Conservation (phyloP, 2,329 filamentous ascomycete species). For the Pestalotiopsis sp. region DNA sequence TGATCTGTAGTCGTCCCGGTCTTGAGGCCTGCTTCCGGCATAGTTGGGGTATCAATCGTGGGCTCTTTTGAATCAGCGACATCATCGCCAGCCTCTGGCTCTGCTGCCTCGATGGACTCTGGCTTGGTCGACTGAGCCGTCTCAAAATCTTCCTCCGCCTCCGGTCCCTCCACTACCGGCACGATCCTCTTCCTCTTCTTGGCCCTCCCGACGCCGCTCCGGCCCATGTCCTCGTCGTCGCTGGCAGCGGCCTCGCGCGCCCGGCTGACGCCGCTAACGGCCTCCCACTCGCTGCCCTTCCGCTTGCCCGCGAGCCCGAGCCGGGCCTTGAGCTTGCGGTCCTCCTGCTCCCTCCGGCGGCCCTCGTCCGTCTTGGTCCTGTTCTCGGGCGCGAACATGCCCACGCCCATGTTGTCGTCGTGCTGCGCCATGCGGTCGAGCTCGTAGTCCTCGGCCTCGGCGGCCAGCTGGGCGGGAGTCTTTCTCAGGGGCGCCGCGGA, state of each 20-base stretch:
- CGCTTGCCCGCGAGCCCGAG: conserved; percentile 19
- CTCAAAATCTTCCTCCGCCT: neutral
- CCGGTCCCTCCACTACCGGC: neutral
- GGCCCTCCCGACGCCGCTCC: conserved; percentile 29
- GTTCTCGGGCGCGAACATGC: conserved; percentile 19
- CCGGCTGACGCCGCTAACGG: conserved; percentile 15
- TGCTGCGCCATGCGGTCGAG: conserved; percentile 12
- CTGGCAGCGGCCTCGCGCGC: neutral
- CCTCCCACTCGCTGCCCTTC: conserved; percentile 10
- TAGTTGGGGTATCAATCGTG: neutral
- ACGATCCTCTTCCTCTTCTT: conserved; percentile 22
- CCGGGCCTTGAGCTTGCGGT: conserved; percentile 21
- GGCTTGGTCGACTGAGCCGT: neutral
- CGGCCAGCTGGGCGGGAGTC: neutral
- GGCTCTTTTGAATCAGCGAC: neutral
- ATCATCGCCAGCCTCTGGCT: neutral
- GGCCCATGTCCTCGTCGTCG: conserved; percentile 27
- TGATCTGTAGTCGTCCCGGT: neutral
- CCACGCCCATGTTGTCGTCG: conserved; percentile 20
- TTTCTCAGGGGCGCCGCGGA: conserved; percentile 5
- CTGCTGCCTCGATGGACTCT: neutral
- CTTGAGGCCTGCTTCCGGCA: neutral
- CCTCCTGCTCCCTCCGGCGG: conserved; percentile 19
- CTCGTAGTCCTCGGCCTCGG: conserved; percentile 8
- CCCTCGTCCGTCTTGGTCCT: conserved; percentile 13